Conservation (phyloP, 1,284 basidiomycete genomes). For the Apiotrichum gracile region DNA sequence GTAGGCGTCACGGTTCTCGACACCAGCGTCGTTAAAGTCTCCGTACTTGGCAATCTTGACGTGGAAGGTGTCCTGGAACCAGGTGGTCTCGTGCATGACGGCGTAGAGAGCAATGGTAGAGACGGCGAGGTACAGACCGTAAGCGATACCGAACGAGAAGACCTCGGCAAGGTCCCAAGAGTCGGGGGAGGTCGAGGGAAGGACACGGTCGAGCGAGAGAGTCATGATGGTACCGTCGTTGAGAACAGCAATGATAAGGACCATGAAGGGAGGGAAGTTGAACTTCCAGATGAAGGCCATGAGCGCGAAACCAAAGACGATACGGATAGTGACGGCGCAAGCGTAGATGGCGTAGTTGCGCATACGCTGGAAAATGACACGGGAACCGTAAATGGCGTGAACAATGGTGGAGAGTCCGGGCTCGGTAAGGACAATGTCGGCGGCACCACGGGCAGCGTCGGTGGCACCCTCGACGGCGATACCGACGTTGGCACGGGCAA, state of each 20-base stretch:
- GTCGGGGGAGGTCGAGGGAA: constrained; percentile 86
- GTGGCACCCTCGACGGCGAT: constrained; percentile 96
- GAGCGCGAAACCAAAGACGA: constrained; percentile 94
- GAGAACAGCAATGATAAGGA: constrained; percentile 91
- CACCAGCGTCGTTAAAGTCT: constrained; percentile 42
- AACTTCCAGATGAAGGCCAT: constrained; percentile 93
- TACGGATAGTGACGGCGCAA: constrained; percentile 96
- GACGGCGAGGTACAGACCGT: constrained; percentile 84
- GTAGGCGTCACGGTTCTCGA: neutral
- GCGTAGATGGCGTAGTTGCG: constrained; percentile 91
- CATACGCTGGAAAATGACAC: constrained; percentile 97
- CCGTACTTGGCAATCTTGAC: constrained; percentile 53
- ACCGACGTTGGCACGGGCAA: constrained; percentile 92
- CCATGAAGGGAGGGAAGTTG: constrained; percentile 99
- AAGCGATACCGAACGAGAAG: constrained; percentile 89
- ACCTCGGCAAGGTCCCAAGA: constrained; percentile 96
- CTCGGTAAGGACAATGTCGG: constrained; percentile 91
- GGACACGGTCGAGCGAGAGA: constrained; percentile 89
- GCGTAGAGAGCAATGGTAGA: constrained; percentile 81
- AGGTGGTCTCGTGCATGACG: constrained; percentile 78
- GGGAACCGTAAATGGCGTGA: constrained; percentile 89
- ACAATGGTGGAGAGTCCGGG: constrained; percentile 95
- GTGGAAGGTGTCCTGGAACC: constrained; percentile 83
- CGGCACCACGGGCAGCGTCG: constrained; percentile 89
- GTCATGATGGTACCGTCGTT: constrained; percentile 99